These are phyloP conservation scores for Thelonectria olida DNA, from an alignment of 2,329 filamentous ascomycete species.

Conservation along the genomic window DNA sequence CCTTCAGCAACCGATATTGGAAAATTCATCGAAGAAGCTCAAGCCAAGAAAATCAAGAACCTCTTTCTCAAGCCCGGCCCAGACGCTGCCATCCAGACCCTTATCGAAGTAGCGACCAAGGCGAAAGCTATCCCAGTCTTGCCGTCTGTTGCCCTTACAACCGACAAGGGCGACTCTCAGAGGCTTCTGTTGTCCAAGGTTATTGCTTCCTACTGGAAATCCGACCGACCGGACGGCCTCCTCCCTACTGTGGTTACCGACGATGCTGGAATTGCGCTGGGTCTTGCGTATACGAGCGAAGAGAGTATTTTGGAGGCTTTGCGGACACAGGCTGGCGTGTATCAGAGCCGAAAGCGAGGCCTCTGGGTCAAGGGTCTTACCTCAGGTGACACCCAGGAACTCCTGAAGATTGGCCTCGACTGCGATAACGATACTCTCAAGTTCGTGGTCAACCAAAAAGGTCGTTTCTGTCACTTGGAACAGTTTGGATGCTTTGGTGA, in stretches of 20 bases:
- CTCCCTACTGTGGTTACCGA: slow-evolving; percentile 92
- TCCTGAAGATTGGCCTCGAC: slow-evolving; percentile 85
- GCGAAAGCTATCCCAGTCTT: slow-evolving; percentile 76
- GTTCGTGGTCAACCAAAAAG: slow-evolving; percentile 90
- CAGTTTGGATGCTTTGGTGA: slow-evolving; percentile 94
- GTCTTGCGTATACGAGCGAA: slow-evolving; percentile 92
- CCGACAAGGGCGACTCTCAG: slow-evolving; percentile 68
- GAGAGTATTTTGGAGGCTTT: slow-evolving; percentile 90
- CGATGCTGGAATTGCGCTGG: slow-evolving; percentile 83
- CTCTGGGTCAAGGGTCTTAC: slow-evolving; percentile 97
- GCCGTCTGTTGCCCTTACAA: slow-evolving; percentile 74
- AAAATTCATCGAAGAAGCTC: slow-evolving; percentile 56
- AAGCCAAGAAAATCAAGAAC: slow-evolving; percentile 55
- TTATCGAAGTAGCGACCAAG: slow-evolving; percentile 59
- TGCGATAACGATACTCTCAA: slow-evolving; percentile 94
- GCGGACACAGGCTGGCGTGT: slow-evolving; percentile 81
- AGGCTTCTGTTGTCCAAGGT: slow-evolving; percentile 71
- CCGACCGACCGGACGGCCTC: slow-evolving; percentile 84
- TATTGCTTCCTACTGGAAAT: slow-evolving; percentile 78
- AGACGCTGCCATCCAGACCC: slow-evolving; percentile 54
- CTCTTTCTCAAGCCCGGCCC: slow-evolving; percentile 62
- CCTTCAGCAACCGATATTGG: slow-evolving; percentile 50
- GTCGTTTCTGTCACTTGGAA: slow-evolving; percentile 92
- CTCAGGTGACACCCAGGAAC: slow-evolving; percentile 91
- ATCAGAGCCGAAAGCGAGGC: slow-evolving; percentile 94